phyloP scores from a whole-genome alignment of 164 flowering plant species.

The Vitis cinerea region DNA sequence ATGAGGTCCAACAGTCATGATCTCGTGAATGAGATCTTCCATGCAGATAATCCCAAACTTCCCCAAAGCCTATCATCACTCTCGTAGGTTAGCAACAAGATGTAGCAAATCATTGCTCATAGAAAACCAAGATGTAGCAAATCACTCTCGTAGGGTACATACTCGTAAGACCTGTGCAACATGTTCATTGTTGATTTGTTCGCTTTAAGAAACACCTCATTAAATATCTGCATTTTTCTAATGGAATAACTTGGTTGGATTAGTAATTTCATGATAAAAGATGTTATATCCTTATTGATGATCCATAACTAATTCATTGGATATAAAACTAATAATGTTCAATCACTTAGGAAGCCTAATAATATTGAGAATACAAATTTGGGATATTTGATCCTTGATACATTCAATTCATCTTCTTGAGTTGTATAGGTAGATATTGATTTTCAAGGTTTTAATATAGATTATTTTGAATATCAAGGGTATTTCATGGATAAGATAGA shows the following conservation, averaged over 20 bases:
- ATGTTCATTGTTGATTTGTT: slow-evolving; percentile 73
- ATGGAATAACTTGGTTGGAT: too few species aligned
- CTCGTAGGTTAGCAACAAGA: slow-evolving; percentile 14
- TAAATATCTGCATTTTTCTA: slow-evolving; percentile 46
- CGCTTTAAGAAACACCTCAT: slow-evolving; percentile 69
- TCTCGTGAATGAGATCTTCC: slow-evolving; percentile 70
- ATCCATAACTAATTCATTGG: too few species aligned
- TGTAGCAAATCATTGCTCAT: too few species aligned
- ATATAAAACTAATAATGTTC: too few species aligned
- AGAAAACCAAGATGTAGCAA: too few species aligned
- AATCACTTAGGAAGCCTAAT: too few species aligned
- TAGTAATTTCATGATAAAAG: too few species aligned
- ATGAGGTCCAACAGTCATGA: slow-evolving; percentile 72
- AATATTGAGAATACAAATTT: neutral
- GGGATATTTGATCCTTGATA: neutral
- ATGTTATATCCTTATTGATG: too few species aligned
- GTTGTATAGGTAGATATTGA: too few species aligned
- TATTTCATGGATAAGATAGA: too few species aligned
- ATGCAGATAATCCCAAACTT: slow-evolving; percentile 53
- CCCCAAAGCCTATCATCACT: slow-evolving; percentile 49
- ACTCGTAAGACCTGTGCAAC: slow-evolving; percentile 72
- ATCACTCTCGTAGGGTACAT: slow-evolving; percentile 30
- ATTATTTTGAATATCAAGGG: too few species aligned
- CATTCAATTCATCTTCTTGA: neutral
- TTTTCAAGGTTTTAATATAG: too few species aligned